Evolutionary conservation across 495 filamentous ascomycete genomes (phyloP), one percentile per base, ranked within the genome.

Genomic region (Aspergillus homomorphus): DNA sequence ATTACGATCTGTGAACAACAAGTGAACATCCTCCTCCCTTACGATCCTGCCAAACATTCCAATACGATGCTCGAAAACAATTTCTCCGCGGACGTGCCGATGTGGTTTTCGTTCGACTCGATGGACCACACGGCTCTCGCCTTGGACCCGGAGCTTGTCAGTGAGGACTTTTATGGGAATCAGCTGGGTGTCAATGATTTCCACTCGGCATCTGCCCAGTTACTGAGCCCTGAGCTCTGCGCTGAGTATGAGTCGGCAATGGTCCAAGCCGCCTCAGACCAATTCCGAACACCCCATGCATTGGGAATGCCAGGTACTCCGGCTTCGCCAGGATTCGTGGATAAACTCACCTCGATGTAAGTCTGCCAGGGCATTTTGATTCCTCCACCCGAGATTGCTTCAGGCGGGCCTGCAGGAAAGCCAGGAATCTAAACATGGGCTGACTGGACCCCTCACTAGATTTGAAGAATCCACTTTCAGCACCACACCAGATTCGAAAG

Each of bases 281-380:
- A 21, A 19, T 57, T 33, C 18, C n/a, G 20, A 26, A 30, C n/a
- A 10, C 28, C 33, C 12, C 54, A 56, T 10, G 33, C 51, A 20
- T 18, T 23, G 21, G 48, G 24, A 4, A n/a, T 51, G 22, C 23
- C 48, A 28, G 23, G 30, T 3, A 28, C 48, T 3, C 18, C 23
- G 21, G 10, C 16, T 28, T n/a, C 20, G 9, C 18, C 45, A 23
- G 33, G 45, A 45, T 45, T 51, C n/a, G 15, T 55, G 54, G 54
- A 58, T 28, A 58, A 58, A 53, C 26, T 54, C 33, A 28, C 49
- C 45, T 54, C 60, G 30, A 54, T 56, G 60, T 62, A 56, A 38
- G 60, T 26, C 15, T 28, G 26, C 26, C 26, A 28, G 26, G 9
- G 26, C 26, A 28, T 4, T 28, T 9, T 28, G 9, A 28, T 4